phyloP scores from a whole-genome alignment of 2,329 filamentous ascomycete species.

The Colletotrichum neosansevieriae region DNA sequence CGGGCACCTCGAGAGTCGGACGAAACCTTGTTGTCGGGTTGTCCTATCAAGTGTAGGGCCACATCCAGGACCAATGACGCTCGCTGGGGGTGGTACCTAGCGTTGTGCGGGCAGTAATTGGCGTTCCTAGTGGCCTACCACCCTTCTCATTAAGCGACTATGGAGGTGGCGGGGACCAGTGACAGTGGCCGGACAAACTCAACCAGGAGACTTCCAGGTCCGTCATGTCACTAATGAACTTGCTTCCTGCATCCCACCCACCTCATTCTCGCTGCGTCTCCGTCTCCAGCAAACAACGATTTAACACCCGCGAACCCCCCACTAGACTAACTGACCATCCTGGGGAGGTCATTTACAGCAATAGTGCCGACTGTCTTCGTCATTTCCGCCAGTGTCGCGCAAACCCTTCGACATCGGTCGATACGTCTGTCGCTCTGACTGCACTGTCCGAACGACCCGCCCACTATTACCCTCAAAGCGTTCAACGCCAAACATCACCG shows the following conservation, averaged over 20 bases:
- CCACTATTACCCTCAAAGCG: conserved; percentile 8
- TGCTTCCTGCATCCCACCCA: conserved; percentile 32
- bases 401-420: conserved; percentile 12
- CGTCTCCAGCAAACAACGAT: conserved; percentile 35
- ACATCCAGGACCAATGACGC: conserved; percentile 10
- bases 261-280: conserved; percentile 4
- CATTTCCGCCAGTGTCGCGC: conserved; percentile 15
- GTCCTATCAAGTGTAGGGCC: conserved; percentile 3
- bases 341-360: conserved; percentile 11
- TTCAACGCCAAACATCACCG: conserved; percentile 1
- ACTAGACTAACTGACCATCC: not conserved
- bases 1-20: conserved; percentile 6
- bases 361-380: conserved; percentile 1
- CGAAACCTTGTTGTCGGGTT: conserved; percentile 14
- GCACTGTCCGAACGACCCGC: conserved; percentile 6
- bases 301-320: conserved; percentile 36
- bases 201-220: conserved; percentile 13
- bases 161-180: too few relatives aligned
- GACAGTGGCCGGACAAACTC: not conserved
- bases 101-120: not conserved
- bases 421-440: conserved; percentile 17
- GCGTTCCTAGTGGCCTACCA: conserved; percentile 3
- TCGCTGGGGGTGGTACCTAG: not conserved
- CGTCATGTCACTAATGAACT: conserved; percentile 16
- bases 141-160: conserved; percentile 6